A percentile compares a stretch with the other conserved stretches of the same genome.
These are phyloP conservation scores for Gnaphalium uliginosum DNA, from an alignment of 129 eudicot genomes.

Conservation along the genomic window DNA sequence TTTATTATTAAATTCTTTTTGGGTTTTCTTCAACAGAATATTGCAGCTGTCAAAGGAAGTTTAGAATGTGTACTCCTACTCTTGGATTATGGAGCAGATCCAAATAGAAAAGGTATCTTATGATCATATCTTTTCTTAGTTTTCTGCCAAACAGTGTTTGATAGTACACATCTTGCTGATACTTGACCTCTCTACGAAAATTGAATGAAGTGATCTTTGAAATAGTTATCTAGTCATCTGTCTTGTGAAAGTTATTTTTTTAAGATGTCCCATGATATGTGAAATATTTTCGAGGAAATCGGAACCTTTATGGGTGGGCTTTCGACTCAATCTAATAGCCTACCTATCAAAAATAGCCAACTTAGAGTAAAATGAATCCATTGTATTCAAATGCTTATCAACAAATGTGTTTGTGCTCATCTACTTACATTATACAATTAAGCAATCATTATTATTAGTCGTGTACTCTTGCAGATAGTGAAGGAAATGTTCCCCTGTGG, in stretches of 20 bases:
- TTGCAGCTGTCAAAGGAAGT: conserved; percentile 74
- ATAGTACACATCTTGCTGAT: background rate
- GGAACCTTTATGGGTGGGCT: no score
- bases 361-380: background rate
- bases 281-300: background rate
- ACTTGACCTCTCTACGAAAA: background rate
- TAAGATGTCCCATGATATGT: background rate
- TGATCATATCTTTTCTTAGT: background rate
- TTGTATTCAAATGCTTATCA: background rate
- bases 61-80: conserved; percentile 60
- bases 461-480: conserved; percentile 49
- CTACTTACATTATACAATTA: background rate
- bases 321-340: no score
- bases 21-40: conserved; percentile 51
- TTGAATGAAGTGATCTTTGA: background rate
- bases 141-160: background rate
- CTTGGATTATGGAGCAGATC: conserved; percentile 82
- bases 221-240: background rate
- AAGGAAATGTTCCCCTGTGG: conserved; percentile 86
- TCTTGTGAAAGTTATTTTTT: background rate
- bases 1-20: background rate
- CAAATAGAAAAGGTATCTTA: conserved; percentile 64
- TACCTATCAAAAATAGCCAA: background rate
- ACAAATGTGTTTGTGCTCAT: background rate
- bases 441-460: conserved; percentile 15